These are phyloP conservation scores for Glutinoglossum americanum DNA, from an alignment of 495 filamentous ascomycete genomes.

Conservation along the genomic window DNA sequence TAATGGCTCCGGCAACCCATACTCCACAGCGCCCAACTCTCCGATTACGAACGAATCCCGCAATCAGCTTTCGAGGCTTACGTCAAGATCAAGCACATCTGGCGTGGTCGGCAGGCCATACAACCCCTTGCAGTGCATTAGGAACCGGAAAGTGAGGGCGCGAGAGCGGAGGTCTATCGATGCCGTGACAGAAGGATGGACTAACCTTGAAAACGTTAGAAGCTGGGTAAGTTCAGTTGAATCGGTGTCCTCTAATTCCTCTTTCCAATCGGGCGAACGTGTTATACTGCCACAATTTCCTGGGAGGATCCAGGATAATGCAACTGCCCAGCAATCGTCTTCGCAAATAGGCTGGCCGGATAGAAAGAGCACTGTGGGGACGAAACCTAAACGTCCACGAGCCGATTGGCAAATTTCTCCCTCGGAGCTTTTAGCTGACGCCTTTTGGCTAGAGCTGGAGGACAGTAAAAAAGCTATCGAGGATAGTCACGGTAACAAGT, in stretches of 20 bases:
- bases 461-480: conserved; percentile 55
- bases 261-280: conserved; percentile 25
- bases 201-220: conserved; percentile 42
- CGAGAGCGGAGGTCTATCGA: conserved; percentile 50
- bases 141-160: conserved; percentile 61
- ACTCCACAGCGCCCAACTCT: background rate
- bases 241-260: conserved; percentile 18
- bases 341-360: conserved; percentile 19
- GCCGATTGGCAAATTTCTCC: conserved; percentile 66
- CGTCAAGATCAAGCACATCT: background rate
- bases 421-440: conserved; percentile 64
- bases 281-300: conserved; percentile 32
- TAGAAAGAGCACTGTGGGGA: conserved; percentile 18
- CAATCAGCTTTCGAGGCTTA: background rate
- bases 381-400: conserved; percentile 28
- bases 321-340: conserved; percentile 7
- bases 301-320: background rate
- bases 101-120: conserved; percentile 38
- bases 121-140: conserved; percentile 72
- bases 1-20: background rate
- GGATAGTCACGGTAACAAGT: conserved; percentile 43
- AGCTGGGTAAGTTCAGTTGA: conserved; percentile 55
- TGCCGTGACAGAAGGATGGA: conserved; percentile 52
- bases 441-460: conserved; percentile 62
- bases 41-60: conserved; percentile 3